A percentile compares a stretch with the other conserved stretches of the same genome.
These are phyloP conservation scores for Macrophomina tecta DNA, from an alignment of 2,329 filamentous ascomycete genomes.

Conservation along the genomic window DNA sequence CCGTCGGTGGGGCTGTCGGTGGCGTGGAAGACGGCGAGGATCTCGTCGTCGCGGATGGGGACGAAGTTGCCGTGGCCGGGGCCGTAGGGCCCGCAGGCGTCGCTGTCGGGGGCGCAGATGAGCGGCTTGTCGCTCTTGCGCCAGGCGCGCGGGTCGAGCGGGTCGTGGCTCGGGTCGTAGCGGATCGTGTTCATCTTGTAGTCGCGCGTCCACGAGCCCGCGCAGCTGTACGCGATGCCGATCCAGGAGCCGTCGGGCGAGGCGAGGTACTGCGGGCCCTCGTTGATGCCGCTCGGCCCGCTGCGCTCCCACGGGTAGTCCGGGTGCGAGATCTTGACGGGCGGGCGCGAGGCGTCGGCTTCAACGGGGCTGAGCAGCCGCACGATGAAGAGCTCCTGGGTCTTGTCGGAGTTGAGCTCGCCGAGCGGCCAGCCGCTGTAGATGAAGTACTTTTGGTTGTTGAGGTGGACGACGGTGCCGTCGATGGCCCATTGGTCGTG, in stretches of 20 bases:
- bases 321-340: constrained; percentile 49
- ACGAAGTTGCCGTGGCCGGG: constrained; percentile 56
- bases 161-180: constrained; percentile 47
- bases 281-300: constrained; percentile 52
- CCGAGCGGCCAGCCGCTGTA: constrained; percentile 55
- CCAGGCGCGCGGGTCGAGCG: constrained; percentile 47
- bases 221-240: constrained; percentile 55
- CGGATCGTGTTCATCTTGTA: constrained; percentile 56
- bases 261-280: constrained; percentile 49
- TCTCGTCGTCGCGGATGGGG: constrained; percentile 45
- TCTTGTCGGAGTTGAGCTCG: constrained; percentile 41
- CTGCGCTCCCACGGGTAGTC: constrained; percentile 49
- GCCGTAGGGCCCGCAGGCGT: constrained; percentile 44
- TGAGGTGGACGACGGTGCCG: constrained; percentile 51
- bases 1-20: constrained; percentile 52
- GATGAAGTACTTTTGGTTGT: constrained; percentile 48
- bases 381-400: constrained; percentile 53
- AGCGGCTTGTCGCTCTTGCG: constrained; percentile 47
- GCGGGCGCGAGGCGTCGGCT: constrained; percentile 39
- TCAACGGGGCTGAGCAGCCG: constrained; percentile 45
- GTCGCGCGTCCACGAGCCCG: constrained; percentile 54
- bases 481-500: constrained; percentile 56
- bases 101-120: constrained; percentile 42
- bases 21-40: constrained; percentile 53
- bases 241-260: constrained; percentile 47